A percentile compares a stretch with the other conserved stretches of the same genome.
Evolutionary conservation across 768 basidiomycete genomes (phyloP).

Genomic region (Termitomyces sp.): DNA sequence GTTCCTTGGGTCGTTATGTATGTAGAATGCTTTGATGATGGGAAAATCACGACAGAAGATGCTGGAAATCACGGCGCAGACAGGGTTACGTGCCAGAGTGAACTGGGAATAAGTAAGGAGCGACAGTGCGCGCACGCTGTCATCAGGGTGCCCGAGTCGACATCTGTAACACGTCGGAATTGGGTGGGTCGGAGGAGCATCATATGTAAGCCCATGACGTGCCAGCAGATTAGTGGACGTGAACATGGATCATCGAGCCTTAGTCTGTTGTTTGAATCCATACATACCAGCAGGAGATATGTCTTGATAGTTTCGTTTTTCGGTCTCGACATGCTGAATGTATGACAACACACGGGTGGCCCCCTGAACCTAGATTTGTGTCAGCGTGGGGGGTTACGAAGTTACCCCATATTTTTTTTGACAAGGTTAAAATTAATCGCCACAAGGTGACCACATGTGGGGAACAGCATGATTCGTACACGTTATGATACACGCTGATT

Average conservation of each 20-base stretch:
- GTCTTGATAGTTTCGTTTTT: no score
- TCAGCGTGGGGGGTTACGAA: neutral
- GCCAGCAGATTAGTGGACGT: neutral
- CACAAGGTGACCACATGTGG: conserved; percentile 3
- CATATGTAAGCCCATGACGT: neutral
- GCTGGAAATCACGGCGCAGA: neutral
- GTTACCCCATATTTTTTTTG: conserved; percentile 6
- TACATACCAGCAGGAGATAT: neutral
- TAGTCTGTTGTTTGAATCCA: neutral
- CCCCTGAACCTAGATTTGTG: conserved; percentile 6
- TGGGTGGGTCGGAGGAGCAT: neutral
- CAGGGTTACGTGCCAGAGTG: neutral
- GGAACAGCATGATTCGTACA: neutral
- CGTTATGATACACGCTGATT: neutral
- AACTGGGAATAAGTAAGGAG: neutral
- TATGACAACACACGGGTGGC: neutral
- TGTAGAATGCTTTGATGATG: neutral
- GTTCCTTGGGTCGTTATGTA: neutral
- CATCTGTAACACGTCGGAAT: neutral
- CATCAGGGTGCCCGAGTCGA: neutral
- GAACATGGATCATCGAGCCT: neutral
- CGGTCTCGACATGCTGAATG: no score
- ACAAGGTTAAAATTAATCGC: conserved; percentile 4
- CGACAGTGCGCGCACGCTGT: neutral
- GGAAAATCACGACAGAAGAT: neutral